Evolutionary conservation across 1,139 yeast species (phyloP).

Genomic region (Kodamaea arcana): DNA sequence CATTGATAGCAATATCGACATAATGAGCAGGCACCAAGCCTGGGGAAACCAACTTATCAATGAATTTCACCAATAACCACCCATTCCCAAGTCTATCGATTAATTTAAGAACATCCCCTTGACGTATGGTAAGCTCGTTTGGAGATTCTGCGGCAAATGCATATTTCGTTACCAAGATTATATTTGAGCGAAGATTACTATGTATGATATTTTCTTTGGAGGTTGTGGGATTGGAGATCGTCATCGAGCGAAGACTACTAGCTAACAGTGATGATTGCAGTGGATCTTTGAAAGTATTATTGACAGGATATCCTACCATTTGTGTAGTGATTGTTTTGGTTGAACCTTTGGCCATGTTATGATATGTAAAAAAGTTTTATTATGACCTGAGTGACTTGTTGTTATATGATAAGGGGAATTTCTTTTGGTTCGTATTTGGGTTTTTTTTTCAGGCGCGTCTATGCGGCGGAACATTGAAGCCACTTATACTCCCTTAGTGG

Average conservation of each 20-base stretch:
- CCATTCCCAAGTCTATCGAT: constrained; percentile 39
- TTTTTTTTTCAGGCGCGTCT: neutral
- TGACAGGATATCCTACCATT: constrained; percentile 6
- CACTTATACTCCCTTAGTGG: no score
- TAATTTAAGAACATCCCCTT: constrained; percentile 40
- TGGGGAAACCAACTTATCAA: constrained; percentile 32
- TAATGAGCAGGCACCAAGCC: constrained; percentile 43
- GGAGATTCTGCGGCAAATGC: constrained; percentile 31
- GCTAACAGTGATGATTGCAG: neutral
- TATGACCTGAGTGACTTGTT: neutral
- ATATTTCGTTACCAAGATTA: constrained; percentile 38
- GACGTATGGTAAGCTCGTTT: constrained; percentile 31
- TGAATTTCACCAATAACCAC: constrained; percentile 42
- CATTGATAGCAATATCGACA: constrained; percentile 46
- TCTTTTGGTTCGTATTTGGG: neutral
- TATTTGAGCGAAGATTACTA: constrained; percentile 22
- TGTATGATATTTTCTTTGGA: constrained; percentile 9
- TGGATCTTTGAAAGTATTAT: neutral
- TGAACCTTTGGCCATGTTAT: constrained; percentile 7
- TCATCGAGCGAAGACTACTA: constrained; percentile 13
- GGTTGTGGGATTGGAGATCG: constrained; percentile 19
- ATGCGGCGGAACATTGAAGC: neutral
- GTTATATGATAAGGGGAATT: neutral
- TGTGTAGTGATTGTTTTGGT: constrained; percentile 8
- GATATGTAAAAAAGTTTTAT: neutral